These are phyloP conservation scores for Escallonia herrerae DNA, from an alignment of 129 eudicot genomes.

Conservation along the genomic window DNA sequence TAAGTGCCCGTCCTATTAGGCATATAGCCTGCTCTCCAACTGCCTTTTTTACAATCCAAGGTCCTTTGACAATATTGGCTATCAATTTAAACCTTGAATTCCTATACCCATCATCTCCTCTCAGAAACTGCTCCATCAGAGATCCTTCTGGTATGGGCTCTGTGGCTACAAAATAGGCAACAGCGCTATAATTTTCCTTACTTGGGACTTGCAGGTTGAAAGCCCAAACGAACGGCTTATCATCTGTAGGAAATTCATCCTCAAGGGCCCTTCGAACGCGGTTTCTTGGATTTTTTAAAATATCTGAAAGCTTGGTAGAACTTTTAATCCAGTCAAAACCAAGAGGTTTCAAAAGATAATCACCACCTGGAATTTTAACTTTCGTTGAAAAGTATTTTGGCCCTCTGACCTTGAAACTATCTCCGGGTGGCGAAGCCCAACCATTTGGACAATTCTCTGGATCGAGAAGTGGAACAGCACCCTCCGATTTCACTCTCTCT, in stretches of 20 bases:
- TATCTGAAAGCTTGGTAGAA: slow-evolving; percentile 30
- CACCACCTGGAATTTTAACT: slow-evolving; percentile 43
- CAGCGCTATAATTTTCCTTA: slow-evolving; percentile 42
- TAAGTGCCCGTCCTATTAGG: slow-evolving; percentile 40
- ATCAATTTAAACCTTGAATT: slow-evolving; percentile 43
- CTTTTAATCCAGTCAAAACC: slow-evolving; percentile 58
- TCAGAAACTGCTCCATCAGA: slow-evolving; percentile 33
- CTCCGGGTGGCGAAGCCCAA: slow-evolving; percentile 60
- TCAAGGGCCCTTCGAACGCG: slow-evolving; percentile 35
- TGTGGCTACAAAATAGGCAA: slow-evolving; percentile 35
- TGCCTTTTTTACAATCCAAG: slow-evolving; percentile 50
- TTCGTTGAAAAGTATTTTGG: slow-evolving; percentile 36
- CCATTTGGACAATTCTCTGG: slow-evolving; percentile 50
- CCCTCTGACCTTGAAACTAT: slow-evolving; percentile 38
- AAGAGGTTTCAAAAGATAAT: slow-evolving; percentile 42
- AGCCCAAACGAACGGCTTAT: slow-evolving; percentile 46
- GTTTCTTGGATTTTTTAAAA: slow-evolving; percentile 29
- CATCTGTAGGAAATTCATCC: slow-evolving; percentile 20
- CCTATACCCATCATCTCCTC: slow-evolving; percentile 37
- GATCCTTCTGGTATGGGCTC: slow-evolving; percentile 29
- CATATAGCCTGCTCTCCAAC: slow-evolving; percentile 63
- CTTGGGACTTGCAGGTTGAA: slow-evolving; percentile 50
- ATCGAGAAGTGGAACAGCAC: slow-evolving; percentile 38
- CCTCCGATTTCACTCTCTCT: slow-evolving; percentile 35
- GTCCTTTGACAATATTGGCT: slow-evolving; percentile 49